Conservation (phyloP, 495 filamentous ascomycete genomes). For the Eremomyces bilateralis region DNA sequence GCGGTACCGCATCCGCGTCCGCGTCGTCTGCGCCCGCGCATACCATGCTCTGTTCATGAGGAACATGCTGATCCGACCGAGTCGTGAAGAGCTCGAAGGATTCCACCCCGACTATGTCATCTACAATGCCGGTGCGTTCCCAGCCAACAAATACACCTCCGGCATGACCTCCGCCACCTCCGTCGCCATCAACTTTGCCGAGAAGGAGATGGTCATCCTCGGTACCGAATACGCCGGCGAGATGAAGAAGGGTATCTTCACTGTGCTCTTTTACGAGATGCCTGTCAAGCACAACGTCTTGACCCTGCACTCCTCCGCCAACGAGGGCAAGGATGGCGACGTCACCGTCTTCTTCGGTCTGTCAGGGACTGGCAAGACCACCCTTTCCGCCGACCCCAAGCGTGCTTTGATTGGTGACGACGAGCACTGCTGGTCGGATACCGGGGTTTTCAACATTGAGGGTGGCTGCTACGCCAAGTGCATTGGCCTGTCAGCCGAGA, state of each 20-base stretch:
- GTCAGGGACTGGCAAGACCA: conserved; percentile 97
- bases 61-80: conserved; percentile 97
- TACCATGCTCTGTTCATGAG: conserved; percentile 99
- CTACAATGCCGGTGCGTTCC: conserved; percentile 97
- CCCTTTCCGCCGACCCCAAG: conserved; percentile 89
- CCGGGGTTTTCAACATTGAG: conserved; percentile 97
- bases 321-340: conserved; percentile 70
- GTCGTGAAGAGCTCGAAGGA: conserved; percentile 70
- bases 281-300: conserved; percentile 98
- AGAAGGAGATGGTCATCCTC: conserved; percentile 95
- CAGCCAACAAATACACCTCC: conserved; percentile 91
- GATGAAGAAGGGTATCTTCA: conserved; percentile 99
- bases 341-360: conserved; percentile 98
- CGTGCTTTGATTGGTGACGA: conserved; percentile 93
- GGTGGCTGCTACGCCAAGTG: conserved; percentile 99
- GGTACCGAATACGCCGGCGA: conserved; percentile 98
- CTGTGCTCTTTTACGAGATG: conserved; percentile 98
- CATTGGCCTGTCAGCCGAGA: conserved; percentile 92
- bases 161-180: conserved; percentile 94
- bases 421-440: conserved; percentile 98
- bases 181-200: conserved; percentile 70
- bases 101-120: conserved; percentile 99
- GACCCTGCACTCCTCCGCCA: conserved; percentile 87
- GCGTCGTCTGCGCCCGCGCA: conserved; percentile 92
- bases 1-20: conserved; percentile 93